phyloP scores from a whole-genome alignment of 2,329 filamentous ascomycete species.

The Trichocomaceae sp. region DNA sequence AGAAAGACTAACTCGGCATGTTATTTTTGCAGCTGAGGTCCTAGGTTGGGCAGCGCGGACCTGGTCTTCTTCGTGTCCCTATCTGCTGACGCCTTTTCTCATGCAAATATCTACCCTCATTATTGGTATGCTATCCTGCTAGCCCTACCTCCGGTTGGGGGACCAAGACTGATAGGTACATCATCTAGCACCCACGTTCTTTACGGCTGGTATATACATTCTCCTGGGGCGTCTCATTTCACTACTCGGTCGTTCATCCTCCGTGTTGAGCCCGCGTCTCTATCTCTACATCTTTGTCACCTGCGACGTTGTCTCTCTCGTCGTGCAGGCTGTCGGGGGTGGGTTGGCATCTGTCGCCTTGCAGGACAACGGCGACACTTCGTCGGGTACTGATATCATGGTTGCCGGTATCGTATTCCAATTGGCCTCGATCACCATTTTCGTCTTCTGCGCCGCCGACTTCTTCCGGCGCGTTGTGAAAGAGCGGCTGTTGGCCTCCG shows the following conservation, averaged over 20 bases:
- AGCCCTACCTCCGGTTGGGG: neutral
- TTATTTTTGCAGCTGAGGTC: slow-evolving; percentile 29
- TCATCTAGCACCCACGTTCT: slow-evolving; percentile 41
- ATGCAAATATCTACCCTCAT: slow-evolving; percentile 45
- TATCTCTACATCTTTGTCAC: slow-evolving; percentile 49
- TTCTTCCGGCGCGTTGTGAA: slow-evolving; percentile 40
- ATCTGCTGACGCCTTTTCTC: slow-evolving; percentile 44
- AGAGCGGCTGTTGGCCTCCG: slow-evolving; percentile 19
- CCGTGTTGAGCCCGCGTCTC: slow-evolving; percentile 36
- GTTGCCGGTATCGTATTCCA: slow-evolving; percentile 55
- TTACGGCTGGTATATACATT: slow-evolving; percentile 47
- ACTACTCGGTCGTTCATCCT: slow-evolving; percentile 39
- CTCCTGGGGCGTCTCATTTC: slow-evolving; percentile 45
- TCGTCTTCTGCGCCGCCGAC: slow-evolving; percentile 42
- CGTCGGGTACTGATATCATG: slow-evolving; percentile 45
- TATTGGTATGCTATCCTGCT: slow-evolving; percentile 22
- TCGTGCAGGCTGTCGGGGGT: slow-evolving; percentile 52
- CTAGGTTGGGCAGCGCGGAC: slow-evolving; percentile 46
- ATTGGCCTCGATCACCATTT: slow-evolving; percentile 49
- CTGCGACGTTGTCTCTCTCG: slow-evolving; percentile 49
- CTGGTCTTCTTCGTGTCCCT: slow-evolving; percentile 46
- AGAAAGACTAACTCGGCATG: neutral
- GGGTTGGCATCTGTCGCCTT: slow-evolving; percentile 44
- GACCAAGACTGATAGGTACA: neutral
- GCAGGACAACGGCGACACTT: slow-evolving; percentile 40